Evolutionary conservation across 2,329 filamentous ascomycete genomes (phyloP).

Genomic region (Metarhizium robertsii): DNA sequence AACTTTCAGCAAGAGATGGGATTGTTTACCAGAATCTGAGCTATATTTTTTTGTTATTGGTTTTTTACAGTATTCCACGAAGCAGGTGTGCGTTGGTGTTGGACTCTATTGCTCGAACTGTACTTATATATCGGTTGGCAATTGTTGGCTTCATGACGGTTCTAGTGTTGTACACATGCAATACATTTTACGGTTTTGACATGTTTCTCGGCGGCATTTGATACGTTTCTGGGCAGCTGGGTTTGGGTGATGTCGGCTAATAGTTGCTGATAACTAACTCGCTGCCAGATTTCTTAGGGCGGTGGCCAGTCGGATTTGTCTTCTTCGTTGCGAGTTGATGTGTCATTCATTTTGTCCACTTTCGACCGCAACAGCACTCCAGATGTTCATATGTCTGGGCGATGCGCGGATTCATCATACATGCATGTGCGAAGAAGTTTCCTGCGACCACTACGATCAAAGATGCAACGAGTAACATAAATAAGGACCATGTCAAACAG

Average conservation of each 20-base stretch:
- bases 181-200: not conserved
- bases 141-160: not conserved
- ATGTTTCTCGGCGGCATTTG: not conserved
- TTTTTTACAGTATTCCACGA: not conserved
- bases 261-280: not conserved
- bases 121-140: not conserved
- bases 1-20: slow-evolving; percentile 3
- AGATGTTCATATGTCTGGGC: too few relatives aligned
- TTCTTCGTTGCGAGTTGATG: too few relatives aligned
- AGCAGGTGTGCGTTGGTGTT: not conserved
- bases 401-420: too few relatives aligned
- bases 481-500: too few relatives aligned
- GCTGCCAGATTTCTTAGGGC: too few relatives aligned
- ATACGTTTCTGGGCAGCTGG: not conserved
- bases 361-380: too few relatives aligned
- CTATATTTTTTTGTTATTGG: not conserved
- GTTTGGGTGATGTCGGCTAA: not conserved
- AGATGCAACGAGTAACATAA: too few relatives aligned
- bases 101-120: not conserved
- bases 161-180: not conserved
- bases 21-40: not conserved
- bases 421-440: too few relatives aligned
- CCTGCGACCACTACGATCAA: too few relatives aligned
- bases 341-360: too few relatives aligned
- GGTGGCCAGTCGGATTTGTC: too few relatives aligned